Percentiles rank a stretch among this genome's conserved stretches.
phyloP scores from a whole-genome alignment of 805 yeast genomes.

The Sugiyamaella smithiae region DNA sequence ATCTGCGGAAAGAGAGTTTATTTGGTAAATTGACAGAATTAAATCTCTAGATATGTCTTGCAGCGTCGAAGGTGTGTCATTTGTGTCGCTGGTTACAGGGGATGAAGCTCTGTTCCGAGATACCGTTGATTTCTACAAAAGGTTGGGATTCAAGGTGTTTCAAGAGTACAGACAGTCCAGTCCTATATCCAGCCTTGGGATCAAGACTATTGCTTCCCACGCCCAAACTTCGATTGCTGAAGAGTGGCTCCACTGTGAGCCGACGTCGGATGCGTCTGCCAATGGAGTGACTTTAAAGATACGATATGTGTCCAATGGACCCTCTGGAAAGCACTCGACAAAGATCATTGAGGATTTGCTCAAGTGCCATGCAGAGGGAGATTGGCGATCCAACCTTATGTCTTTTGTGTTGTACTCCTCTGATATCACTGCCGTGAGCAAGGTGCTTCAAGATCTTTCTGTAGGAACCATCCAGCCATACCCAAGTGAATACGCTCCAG shows the following conservation, averaged over 20 bases:
- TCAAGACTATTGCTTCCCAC: slow-evolving; percentile 27
- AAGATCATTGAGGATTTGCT: slow-evolving; percentile 23
- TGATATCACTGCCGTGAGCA: slow-evolving; percentile 33
- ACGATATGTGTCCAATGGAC: slow-evolving; percentile 30
- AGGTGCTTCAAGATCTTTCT: slow-evolving; percentile 30
- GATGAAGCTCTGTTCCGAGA: slow-evolving; percentile 42
- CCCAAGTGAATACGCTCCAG: slow-evolving; percentile 69
- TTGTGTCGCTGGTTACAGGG: slow-evolving; percentile 47
- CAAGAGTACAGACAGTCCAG: slow-evolving; percentile 34
- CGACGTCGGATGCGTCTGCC: slow-evolving; percentile 2
- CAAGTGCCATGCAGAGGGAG: slow-evolving; percentile 28
- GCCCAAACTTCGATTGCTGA: slow-evolving; percentile 28
- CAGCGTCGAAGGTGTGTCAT: slow-evolving; percentile 24
- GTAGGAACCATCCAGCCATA: slow-evolving; percentile 43
- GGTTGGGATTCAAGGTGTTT: slow-evolving; percentile 41
- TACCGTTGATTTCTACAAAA: slow-evolving; percentile 57
- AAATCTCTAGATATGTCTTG: neutral
- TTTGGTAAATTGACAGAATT: too few relatives aligned
- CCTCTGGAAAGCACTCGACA: slow-evolving; percentile 23
- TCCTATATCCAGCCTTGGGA: slow-evolving; percentile 26
- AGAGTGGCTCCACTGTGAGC: slow-evolving; percentile 28
- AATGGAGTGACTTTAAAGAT: slow-evolving; percentile 32
- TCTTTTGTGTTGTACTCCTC: slow-evolving; percentile 47
- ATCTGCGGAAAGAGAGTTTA: too few relatives aligned
- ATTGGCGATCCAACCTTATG: slow-evolving; percentile 50